Evolutionary conservation across 768 basidiomycete species (phyloP), one percentile per base, ranked within the genome.

Genomic region (Pisolithus sp.): DNA sequence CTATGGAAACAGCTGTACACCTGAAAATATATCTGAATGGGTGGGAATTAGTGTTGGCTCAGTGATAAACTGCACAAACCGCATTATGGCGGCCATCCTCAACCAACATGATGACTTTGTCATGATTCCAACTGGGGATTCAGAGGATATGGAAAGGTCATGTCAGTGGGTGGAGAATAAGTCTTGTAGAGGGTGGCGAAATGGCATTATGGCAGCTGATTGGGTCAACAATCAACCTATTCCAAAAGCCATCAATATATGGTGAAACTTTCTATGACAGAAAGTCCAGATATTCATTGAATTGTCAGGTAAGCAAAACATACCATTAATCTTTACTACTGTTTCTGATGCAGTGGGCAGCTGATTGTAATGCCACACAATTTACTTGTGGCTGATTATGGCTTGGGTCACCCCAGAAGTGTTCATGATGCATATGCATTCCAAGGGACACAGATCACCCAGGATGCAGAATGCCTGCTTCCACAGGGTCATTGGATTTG

Each of bases 171-270:
- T 41, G 18, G 39, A 17, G 21, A 41, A 17, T 18, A 9, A 18
- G 5, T 41, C 39, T 20, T 41, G 39, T 41, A 41, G n/a, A 17
- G 39, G 17, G 8, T 77, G 73, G 73, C 44, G 63, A 1, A 31
- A 68, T 48, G 70, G 73, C 0, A 73, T 66, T 61, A 66, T 65
- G 37, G 51, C 69, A 30, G 69, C 70, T 36, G 72, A 76, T 59
- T n/a, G 73, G 74, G 2, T 74, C 71, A 7, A 26, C 39, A 0
- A 26, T 58, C 15, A 51, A 58, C 4, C 17, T 56, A 1, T 65
- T 58, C 49, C 12, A 48, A 17, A 58, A 56, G 17, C 50, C 43
- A 0, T 5, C 37, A 5, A n/a, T 34, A 1, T 53, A 51, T 28
- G 26, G 43, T 2, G 39, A 58, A 0, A 50, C 23, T 3, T 56